These are phyloP conservation scores for Myrica gale DNA, from an alignment of 306 rosid genomes.

Conservation along the genomic window DNA sequence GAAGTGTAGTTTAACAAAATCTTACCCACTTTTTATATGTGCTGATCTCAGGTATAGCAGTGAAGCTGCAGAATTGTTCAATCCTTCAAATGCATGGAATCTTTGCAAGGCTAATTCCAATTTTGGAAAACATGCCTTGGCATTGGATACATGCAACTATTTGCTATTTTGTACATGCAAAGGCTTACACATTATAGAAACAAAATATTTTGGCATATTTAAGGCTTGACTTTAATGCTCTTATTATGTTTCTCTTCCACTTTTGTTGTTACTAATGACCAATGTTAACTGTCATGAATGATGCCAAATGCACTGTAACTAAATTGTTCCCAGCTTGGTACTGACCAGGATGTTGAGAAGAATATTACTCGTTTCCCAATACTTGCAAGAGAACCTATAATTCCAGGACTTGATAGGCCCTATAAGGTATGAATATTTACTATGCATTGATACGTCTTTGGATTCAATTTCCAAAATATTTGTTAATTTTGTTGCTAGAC, in stretches of 20 bases:
- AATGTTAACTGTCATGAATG: constrained; percentile 8
- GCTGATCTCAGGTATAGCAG: not conserved
- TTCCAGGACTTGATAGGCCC: constrained; percentile 59
- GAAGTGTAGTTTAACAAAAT: not conserved
- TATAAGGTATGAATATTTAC: constrained; percentile 50
- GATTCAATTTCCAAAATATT: constrained; percentile 15
- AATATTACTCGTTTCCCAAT: constrained; percentile 80
- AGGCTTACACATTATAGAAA: not conserved
- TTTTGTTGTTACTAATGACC: not conserved
- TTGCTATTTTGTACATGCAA: constrained; percentile 5
- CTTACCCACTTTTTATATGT: not conserved
- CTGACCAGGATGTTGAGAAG: constrained; percentile 60
- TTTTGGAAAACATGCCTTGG: not conserved
- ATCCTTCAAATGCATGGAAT: constrained; percentile 4
- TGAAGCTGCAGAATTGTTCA: not conserved
- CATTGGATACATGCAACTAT: not conserved
- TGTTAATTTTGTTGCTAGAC: constrained; percentile 52
- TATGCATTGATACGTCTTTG: constrained; percentile 8
- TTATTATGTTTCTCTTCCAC: constrained; percentile 5
- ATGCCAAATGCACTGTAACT: constrained; percentile 24
- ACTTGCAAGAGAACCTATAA: constrained; percentile 80
- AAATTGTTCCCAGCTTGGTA: constrained; percentile 25
- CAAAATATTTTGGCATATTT: not conserved
- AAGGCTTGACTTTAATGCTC: not conserved
- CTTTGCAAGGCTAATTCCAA: not conserved